Base-by-base conservation (phyloP, 1,284 basidiomycete species). In the Pyrrhoderma noxium region DNA sequence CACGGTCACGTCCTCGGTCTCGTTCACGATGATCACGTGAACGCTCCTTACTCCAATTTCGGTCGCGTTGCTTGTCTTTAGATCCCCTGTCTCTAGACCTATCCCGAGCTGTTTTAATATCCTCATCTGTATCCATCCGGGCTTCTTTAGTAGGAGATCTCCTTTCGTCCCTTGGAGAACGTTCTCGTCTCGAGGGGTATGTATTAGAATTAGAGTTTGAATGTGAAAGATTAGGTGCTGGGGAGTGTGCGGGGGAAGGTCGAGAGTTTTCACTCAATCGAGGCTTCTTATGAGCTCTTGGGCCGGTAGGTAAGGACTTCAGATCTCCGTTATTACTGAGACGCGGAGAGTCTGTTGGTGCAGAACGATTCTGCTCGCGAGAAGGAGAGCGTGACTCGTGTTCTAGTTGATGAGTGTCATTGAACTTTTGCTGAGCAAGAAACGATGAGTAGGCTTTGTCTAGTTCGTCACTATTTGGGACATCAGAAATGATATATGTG, bases 221-320 rank as follows among this genome's bases (percentile, higher is more conserved):
- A 23, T 38, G 36, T 3, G 51, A 27, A n/a, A 45, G 31, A 34
- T 45, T 35, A 13, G 51, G 49, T 22, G 42, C 37, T 19, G 45
- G 25, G n/a, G 67, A 59, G 57, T 64, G 57, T 25, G 70, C 64
- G 9, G 77, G 73, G 2, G 72, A 73, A 11, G 65, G 59, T 52
- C 75, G 76, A 4, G 71, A 45, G 27, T 31, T 31, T 31, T 84
- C 82, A 8, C 80, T 78, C 4, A 87, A 67, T 9, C 85, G 79
- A 14, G 79, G 79, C 61, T 83, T 85, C 70, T 88, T 89, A 65
- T 85, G 73, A 16, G 84, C 84, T 45, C 86, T 77, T 2, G 86
- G 86, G 14, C 78, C 86, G 3, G 85, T 89, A 0, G 87, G 86
- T 8, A 77, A 79, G 2, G 70, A 70, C 62, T 80, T 85, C n/a